phyloP scores from a whole-genome alignment of 495 filamentous ascomycete genomes.

The Entonaema liquescens region DNA sequence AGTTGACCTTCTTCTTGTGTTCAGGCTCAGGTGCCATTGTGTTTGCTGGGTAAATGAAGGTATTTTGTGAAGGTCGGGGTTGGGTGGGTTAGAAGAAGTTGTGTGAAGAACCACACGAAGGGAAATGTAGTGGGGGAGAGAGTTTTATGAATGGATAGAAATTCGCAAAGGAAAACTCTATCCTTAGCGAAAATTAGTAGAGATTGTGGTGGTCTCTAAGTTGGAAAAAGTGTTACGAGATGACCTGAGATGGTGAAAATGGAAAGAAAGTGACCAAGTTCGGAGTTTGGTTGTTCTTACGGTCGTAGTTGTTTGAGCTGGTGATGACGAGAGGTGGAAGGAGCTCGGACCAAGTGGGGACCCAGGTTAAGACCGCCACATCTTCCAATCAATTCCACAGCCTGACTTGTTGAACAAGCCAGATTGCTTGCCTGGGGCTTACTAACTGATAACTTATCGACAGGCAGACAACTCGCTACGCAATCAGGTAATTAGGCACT shows the following conservation, averaged over 20 bases:
- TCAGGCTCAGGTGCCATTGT: constrained; percentile 66
- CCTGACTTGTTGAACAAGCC: constrained; percentile 32
- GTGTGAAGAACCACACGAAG: constrained; percentile 19
- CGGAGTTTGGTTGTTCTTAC: constrained; percentile 34
- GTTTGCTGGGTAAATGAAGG: constrained; percentile 47
- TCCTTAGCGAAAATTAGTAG: constrained; percentile 16
- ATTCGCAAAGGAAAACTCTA: constrained; percentile 19
- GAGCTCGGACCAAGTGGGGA: constrained; percentile 46
- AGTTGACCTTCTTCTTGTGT: constrained; percentile 92
- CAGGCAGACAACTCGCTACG: constrained; percentile 43
- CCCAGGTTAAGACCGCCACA: constrained; percentile 42
- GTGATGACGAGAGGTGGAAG: constrained; percentile 46
- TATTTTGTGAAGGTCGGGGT: constrained; percentile 38
- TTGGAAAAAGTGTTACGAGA: constrained; percentile 14
- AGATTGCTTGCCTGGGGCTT: constrained; percentile 34
- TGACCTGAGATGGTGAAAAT: constrained; percentile 23
- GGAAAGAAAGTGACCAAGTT: constrained; percentile 30
- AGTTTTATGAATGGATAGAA: constrained; percentile 2
- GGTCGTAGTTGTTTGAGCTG: constrained; percentile 41
- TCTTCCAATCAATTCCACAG: constrained; percentile 47
- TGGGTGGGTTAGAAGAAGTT: constrained; percentile 6
- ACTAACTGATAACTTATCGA: constrained; percentile 27
- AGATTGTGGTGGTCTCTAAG: not conserved
- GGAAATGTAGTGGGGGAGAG: constrained; percentile 1
- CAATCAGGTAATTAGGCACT: constrained; percentile 32